Base-by-base conservation (phyloP, 305 asterid species). In the Ilex paraguariensis region DNA sequence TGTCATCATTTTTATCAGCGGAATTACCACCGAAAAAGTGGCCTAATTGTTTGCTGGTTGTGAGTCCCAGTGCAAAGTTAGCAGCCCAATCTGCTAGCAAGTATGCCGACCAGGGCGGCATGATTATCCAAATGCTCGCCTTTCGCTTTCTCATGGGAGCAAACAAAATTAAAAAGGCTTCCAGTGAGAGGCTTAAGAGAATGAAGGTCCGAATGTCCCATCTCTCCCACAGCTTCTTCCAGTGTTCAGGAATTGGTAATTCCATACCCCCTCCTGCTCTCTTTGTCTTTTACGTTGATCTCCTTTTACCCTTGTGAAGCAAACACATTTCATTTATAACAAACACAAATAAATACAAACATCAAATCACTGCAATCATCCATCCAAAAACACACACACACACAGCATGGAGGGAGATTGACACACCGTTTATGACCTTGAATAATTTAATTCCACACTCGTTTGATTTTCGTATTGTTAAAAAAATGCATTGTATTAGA, bases 31-130 rank as follows among this genome's bases (percentile, higher is more conserved):
- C n/a, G n/a, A n/a, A n/a, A n/a, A n/a, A n/a, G n/a, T n/a, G n/a
- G n/a, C n/a, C n/a, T n/a, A n/a, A n/a, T 10, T 45, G 64, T 59
- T 54, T 57, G 54, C 16, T 66, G 15, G 70, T 32, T 4, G 58
- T 66, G 53, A 66, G 59, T 14, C 64, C 70, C 7, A 58, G 42
- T 2, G 70, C 57, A 50, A 49, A 66, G 31, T 14, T 45, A 16
- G 64, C 70, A 12, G 54, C 32, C 64, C 64, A 66, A n/a, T 66
- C 70, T 12, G 64, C 70, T 8, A 66, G 51, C 5, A 66, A 44
- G 54, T 66, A 66, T 14, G 59, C 48, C 2, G 62, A 57, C 70
- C 70, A 66, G 9, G 57, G 5, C 17, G 46, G 14, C 6, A 14
- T 5, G 9, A 14, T 21, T 6, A 49, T 15, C 30, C 10, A 3